A percentile compares a stretch with the other conserved stretches of the same genome.
Conservation (phyloP, 179 eudicot genomes). For the Sideroxylon spinosum region DNA sequence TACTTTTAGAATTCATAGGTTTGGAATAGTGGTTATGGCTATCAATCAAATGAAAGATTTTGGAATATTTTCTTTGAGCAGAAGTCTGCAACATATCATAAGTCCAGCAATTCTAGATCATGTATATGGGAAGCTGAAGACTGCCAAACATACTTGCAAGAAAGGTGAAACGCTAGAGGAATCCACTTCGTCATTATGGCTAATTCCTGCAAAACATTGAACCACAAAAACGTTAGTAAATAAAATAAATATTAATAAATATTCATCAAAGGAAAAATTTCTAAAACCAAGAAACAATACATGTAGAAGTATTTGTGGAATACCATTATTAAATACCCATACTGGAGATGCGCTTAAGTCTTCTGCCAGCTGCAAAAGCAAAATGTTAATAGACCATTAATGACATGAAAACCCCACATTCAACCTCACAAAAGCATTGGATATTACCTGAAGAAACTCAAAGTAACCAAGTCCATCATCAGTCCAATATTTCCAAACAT, state of each 20-base stretch:
- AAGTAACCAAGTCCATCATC: conserved; percentile 94
- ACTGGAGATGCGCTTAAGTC: conserved; percentile 83
- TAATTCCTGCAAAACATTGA: conserved; percentile 47
- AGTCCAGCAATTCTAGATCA: not conserved
- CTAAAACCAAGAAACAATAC: not conserved
- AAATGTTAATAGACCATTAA: not conserved
- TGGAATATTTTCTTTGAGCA: not conserved
- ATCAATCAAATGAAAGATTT: not conserved
- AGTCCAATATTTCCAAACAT: conserved; percentile 95
- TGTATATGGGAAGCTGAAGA: conserved; percentile 2
- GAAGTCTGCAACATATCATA: not conserved
- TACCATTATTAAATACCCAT: conserved; percentile 92
- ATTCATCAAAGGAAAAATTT: not conserved
- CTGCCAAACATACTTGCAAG: conserved; percentile 51
- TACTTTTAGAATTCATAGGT: not conserved
- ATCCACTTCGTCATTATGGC: conserved; percentile 67
- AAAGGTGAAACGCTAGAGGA: conserved; percentile 50
- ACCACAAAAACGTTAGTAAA: not conserved
- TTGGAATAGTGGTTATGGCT: not conserved
- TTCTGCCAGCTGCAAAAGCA: conserved; percentile 64
- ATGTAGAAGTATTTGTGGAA: not conserved
- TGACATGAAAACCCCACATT: not conserved
- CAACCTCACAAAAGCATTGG: conserved; percentile 1
- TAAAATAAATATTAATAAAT: not conserved
- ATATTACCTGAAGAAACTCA: conserved; percentile 79